Evolutionary conservation across 2,329 filamentous ascomycete genomes (phyloP), one percentile per base, ranked within the genome.

Genomic region (Fusarium avenaceum): DNA sequence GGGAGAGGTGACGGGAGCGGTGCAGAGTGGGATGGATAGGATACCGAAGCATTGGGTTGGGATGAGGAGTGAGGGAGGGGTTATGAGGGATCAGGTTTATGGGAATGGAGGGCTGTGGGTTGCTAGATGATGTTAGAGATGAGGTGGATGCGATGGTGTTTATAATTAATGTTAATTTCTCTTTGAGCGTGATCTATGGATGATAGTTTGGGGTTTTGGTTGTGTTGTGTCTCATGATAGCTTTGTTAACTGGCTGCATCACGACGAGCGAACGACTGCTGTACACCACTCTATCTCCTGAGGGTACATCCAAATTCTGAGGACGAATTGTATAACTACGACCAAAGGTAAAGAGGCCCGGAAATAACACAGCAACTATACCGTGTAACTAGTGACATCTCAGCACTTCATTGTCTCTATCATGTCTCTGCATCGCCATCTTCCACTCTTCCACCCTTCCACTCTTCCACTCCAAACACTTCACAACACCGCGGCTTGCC

Each of bases 31-130:
- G 39, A 80, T 90, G 8, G 88, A 90, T 62, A 81, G 81, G 54
- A 79, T 90, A 5, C 89, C 89, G 4, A 70, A 89, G 45, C 87
- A 90, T 73, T 80, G 80, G 70, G 80, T 85, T 4, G 89, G 89
- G 0, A 81, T 92, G 43, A 81, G 89, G 51, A 86, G 83, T 10
- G 78, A 83, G 14, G 77, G 79, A 3, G 81, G 79, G 10, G 76
- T 79, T 28, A 73, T 83, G 72, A 81, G 81, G 66, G 87, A 90
- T 67, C 80, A 79, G 45, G 77, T 77, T 3, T 80, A 82, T 57
- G 85, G 85, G 3, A 82, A 77, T 22, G 85, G 85, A 0, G 85
- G 85, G 0, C 73, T 85, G 26, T 87, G 82, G 79, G 80, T 86
- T 54, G 55, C 67, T 11, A 69, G 77, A 48, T 77, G 24, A 32